A percentile compares a stretch with the other conserved stretches of the same genome.
phyloP scores from a whole-genome alignment of 176 grass and related monocot genomes.

The Triticum turgidum region DNA sequence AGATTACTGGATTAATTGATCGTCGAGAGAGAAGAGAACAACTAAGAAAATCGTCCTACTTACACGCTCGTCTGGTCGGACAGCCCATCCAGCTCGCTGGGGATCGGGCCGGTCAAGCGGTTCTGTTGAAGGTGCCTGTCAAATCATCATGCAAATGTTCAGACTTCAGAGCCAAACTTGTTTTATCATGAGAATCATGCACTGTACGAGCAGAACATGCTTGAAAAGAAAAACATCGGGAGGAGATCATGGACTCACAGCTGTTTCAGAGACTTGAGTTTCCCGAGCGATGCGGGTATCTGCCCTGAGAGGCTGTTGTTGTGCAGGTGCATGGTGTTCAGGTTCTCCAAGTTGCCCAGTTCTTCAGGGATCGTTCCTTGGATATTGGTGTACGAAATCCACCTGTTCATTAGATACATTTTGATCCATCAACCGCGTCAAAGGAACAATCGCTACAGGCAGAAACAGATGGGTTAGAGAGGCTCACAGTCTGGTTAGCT shows the following conservation, averaged over 20 bases:
- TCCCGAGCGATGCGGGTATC: constrained; percentile 55
- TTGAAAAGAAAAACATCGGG: background rate
- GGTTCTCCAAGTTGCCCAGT: constrained; percentile 52
- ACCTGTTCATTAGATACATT: constrained; percentile 28
- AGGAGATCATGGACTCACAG: constrained; percentile 41
- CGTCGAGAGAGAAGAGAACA: background rate
- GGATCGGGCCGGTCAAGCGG: background rate
- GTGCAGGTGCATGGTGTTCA: constrained; percentile 60
- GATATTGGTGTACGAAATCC: constrained; percentile 52
- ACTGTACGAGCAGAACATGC: background rate
- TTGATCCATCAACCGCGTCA: no score
- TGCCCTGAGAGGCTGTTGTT: constrained; percentile 63
- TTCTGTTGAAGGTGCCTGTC: background rate
- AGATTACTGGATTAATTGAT: background rate
- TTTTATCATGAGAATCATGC: background rate
- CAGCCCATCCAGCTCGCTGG: background rate
- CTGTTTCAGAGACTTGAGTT: constrained; percentile 48
- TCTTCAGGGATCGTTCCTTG: constrained; percentile 64
- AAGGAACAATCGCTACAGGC: background rate
- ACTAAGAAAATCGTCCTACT: background rate
- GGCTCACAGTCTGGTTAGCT: constrained; percentile 61
- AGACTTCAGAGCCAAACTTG: background rate
- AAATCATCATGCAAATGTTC: background rate
- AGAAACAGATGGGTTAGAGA: background rate
- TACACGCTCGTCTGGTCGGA: background rate